Percentiles rank a stretch among this genome's conserved stretches.
Evolutionary conservation across 768 basidiomycete genomes (phyloP).

Genomic region (Gyrodon lividus): DNA sequence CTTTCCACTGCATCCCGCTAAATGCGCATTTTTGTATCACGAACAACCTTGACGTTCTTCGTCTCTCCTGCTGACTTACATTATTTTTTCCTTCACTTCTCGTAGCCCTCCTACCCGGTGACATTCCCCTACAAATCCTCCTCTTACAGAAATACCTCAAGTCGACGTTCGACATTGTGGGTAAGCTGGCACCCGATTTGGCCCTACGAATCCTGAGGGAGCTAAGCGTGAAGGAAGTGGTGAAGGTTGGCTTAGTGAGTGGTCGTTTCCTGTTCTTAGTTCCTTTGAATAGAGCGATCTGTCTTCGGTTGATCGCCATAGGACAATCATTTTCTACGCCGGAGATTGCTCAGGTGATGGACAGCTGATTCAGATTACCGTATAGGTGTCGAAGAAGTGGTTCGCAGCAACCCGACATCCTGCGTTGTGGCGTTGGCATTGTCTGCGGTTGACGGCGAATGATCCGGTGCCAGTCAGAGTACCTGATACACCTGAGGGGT

Average conservation of each 20-base stretch:
- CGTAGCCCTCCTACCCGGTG: conserved; percentile 76
- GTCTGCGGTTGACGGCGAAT: conserved; percentile 65
- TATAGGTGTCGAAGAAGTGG: conserved; percentile 44
- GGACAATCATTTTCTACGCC: neutral
- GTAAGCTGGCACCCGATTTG: conserved; percentile 64
- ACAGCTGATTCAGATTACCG: neutral
- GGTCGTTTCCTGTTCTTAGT: neutral
- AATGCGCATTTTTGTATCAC: neutral
- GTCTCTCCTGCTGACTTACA: conserved; percentile 3
- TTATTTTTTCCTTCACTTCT: conserved; percentile 4
- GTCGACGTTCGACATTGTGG: conserved; percentile 81
- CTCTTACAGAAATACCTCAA: conserved; percentile 81
- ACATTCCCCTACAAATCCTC: conserved; percentile 80
- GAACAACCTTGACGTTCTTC: neutral
- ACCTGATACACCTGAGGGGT: conserved; percentile 66
- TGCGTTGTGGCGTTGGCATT: conserved; percentile 75
- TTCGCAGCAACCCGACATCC: conserved; percentile 50
- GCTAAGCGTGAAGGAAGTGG: conserved; percentile 58
- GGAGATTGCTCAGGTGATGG: neutral
- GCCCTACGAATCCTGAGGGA: conserved; percentile 61
- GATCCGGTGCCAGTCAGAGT: conserved; percentile 68
- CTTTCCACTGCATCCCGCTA: neutral
- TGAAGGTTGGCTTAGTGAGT: conserved; percentile 44
- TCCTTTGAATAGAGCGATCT: neutral
- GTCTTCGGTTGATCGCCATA: neutral